phyloP scores from a whole-genome alignment of 208 protist species.

The Acanthamoeba lenticulata region DNA sequence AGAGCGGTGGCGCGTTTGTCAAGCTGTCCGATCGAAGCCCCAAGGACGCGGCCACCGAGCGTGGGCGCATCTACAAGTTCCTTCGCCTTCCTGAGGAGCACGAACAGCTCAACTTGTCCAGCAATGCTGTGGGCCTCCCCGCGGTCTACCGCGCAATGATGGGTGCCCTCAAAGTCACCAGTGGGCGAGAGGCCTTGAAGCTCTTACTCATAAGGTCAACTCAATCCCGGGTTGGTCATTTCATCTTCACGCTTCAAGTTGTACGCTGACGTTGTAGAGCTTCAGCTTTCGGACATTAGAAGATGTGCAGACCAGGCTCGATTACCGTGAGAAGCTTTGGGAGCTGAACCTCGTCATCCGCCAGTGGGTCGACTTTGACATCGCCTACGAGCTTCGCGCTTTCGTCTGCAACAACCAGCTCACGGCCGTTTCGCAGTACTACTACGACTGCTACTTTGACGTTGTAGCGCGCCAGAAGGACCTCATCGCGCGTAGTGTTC shows the following conservation, averaged over 20 bases:
- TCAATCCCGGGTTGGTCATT: neutral
- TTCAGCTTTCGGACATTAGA: slow-evolving; percentile 49
- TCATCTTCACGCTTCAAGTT: neutral
- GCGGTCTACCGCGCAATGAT: slow-evolving; percentile 34
- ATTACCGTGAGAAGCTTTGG: slow-evolving; percentile 50
- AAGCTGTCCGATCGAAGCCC: slow-evolving; percentile 54
- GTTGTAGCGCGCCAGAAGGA: slow-evolving; percentile 21
- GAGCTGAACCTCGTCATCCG: slow-evolving; percentile 57
- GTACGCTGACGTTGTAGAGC: neutral
- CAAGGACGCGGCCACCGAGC: slow-evolving; percentile 31
- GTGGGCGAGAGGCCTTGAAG: slow-evolving; percentile 50
- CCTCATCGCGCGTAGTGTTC: neutral
- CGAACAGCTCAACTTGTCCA: neutral
- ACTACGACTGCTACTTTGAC: slow-evolving; percentile 67
- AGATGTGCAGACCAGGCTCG: slow-evolving; percentile 10
- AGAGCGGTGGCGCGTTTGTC: slow-evolving; percentile 30
- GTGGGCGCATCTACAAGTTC: slow-evolving; percentile 59
- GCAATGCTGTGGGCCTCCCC: slow-evolving; percentile 42
- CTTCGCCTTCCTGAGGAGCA: neutral
- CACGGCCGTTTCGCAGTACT: slow-evolving; percentile 68
- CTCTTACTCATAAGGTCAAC: slow-evolving; percentile 19
- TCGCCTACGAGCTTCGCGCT: slow-evolving; percentile 45
- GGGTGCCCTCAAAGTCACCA: slow-evolving; percentile 52
- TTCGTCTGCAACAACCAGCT: slow-evolving; percentile 66
- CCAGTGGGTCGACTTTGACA: slow-evolving; percentile 63